Percentiles rank a stretch among this genome's conserved stretches.
Conservation (phyloP, 805 yeast genomes). For the Yarrowia deformans region DNA sequence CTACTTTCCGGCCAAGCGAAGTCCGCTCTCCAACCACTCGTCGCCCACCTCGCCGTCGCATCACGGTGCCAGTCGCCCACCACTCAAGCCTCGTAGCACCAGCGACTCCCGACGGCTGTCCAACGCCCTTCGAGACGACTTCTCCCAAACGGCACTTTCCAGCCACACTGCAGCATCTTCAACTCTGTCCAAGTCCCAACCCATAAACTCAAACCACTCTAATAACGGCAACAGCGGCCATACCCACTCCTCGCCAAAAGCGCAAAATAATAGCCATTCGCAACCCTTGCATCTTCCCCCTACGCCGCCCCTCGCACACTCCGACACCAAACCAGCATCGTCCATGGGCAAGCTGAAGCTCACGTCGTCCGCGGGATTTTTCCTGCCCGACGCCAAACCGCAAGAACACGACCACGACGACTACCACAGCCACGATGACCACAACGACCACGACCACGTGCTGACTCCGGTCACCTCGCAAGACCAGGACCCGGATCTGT, state of each 20-base stretch:
- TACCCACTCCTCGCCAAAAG: neutral
- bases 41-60: constrained; percentile 22
- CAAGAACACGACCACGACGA: constrained; percentile 19
- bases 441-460: constrained; percentile 35
- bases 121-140: constrained; percentile 16
- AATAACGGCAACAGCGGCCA: constrained; percentile 4
- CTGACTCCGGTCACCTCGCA: constrained; percentile 34
- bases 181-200: constrained; percentile 29
- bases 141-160: constrained; percentile 33
- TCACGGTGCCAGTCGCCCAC: neutral
- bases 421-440: constrained; percentile 19
- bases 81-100: constrained; percentile 12
- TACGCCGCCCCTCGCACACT: constrained; percentile 26
- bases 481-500: constrained; percentile 25
- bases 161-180: constrained; percentile 32
- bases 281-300: constrained; percentile 32
- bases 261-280: neutral
- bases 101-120: constrained; percentile 27
- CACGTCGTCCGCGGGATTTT: constrained; percentile 30
- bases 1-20: constrained; percentile 14
- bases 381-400: constrained; percentile 24
- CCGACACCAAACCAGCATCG: constrained; percentile 19
- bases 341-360: constrained; percentile 39
- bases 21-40: constrained; percentile 17
- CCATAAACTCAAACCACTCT: constrained; percentile 34